A percentile compares a stretch with the other conserved stretches of the same genome.
phyloP scores from a whole-genome alignment of 345 rosid genomes.

The Melastoma malabathricum region DNA sequence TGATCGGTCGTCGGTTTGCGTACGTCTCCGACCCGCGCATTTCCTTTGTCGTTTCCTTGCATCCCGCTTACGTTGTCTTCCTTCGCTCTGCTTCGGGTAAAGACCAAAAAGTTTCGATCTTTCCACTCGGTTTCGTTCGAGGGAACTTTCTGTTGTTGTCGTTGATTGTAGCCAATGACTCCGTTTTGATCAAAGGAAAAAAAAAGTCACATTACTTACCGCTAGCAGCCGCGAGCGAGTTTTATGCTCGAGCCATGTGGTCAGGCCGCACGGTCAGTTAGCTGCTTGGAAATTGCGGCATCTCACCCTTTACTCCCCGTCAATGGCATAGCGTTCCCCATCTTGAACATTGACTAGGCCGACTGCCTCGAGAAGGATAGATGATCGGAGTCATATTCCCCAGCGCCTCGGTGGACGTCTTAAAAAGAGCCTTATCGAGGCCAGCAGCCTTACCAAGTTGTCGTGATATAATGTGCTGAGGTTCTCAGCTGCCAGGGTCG shows the following conservation, averaged over 20 bases:
- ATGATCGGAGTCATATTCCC: conserved; percentile 11
- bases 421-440: conserved; percentile 32
- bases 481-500: conserved; percentile 34
- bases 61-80: too few species aligned
- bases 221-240: too few species aligned
- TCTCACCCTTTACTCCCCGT: conserved; percentile 28
- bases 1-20: too few species aligned
- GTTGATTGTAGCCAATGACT: too few species aligned
- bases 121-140: too few species aligned
- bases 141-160: too few species aligned
- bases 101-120: too few species aligned
- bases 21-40: too few species aligned
- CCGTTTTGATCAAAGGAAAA: background rate
- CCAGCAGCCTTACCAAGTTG: conserved; percentile 37
- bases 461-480: conserved; percentile 42
- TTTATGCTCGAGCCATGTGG: too few species aligned
- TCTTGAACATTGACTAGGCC: conserved; percentile 30
- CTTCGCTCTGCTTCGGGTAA: too few species aligned
- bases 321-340: conserved; percentile 40
- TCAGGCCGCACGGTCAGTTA: conserved; percentile 1
- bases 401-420: conserved; percentile 21
- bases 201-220: too few species aligned
- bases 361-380: conserved; percentile 23
- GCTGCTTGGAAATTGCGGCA: conserved; percentile 21
- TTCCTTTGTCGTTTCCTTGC: too few species aligned